Evolutionary conservation across 78 protist species (phyloP).

Genomic region (Dictyostelium intermedium): DNA sequence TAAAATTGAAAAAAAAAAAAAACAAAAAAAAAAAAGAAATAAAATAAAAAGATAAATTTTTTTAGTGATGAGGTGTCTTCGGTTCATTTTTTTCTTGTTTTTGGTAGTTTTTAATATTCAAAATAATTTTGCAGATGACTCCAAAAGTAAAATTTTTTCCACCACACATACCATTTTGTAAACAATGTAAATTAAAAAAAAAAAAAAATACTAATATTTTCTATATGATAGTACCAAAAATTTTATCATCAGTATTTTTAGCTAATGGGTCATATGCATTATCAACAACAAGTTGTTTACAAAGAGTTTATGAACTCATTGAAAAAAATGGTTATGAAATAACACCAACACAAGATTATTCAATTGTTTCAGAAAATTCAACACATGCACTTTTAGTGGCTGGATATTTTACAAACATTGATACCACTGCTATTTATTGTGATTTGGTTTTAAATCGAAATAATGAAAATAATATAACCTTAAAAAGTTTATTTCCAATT

Average conservation of each 20-base stretch:
- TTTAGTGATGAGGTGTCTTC: no score
- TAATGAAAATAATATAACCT: background rate
- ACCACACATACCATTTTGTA: background rate
- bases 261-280: background rate
- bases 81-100: no score
- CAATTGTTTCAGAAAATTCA: background rate
- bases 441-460: background rate
- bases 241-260: background rate
- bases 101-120: no score
- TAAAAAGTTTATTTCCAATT: background rate
- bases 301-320: background rate
- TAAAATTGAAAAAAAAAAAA: no score
- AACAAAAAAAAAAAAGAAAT: no score
- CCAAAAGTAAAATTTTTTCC: background rate
- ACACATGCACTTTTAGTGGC: background rate
- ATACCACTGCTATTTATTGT: background rate
- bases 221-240: background rate
- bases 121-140: no score
- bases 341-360: background rate
- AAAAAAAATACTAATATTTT: no score
- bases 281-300: background rate
- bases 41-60: no score
- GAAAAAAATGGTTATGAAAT: background rate
- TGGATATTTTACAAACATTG: background rate
- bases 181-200: no score